These are phyloP conservation scores for Arabidopsis thaliana DNA, from an alignment of 345 rosid species.

Conservation along the genomic window TAIR10.1 NC_003074.8:17518501-17519000, in stretches of 20 bases:
- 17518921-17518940: slow-evolving; percentile 55
- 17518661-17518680: slow-evolving; percentile 37
- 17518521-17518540: slow-evolving; percentile 47
- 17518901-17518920: slow-evolving; percentile 77
- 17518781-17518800: slow-evolving; percentile 60
- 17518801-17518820: slow-evolving; percentile 63
- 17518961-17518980: slow-evolving; percentile 52
- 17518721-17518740: slow-evolving; percentile 65
- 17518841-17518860: slow-evolving; percentile 53
- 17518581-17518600: slow-evolving; percentile 68
- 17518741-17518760: slow-evolving; percentile 72
- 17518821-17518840: slow-evolving; percentile 48
- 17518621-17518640: slow-evolving; percentile 61
- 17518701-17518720: slow-evolving; percentile 68
- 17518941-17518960: slow-evolving; percentile 57
- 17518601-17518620: slow-evolving; percentile 81
- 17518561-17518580: slow-evolving; percentile 63
- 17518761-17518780: slow-evolving; percentile 53
- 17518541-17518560: slow-evolving; percentile 69
- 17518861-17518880: slow-evolving; percentile 58
- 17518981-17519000: slow-evolving; percentile 49
- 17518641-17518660: slow-evolving; percentile 76
- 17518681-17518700: slow-evolving; percentile 70
- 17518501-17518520: slow-evolving; percentile 74
- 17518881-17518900: slow-evolving; percentile 55